A percentile compares a stretch with the other conserved stretches of the same genome.
Evolutionary conservation across 768 basidiomycete species (phyloP).

Genomic region (Mycena olivaceomarginata): DNA sequence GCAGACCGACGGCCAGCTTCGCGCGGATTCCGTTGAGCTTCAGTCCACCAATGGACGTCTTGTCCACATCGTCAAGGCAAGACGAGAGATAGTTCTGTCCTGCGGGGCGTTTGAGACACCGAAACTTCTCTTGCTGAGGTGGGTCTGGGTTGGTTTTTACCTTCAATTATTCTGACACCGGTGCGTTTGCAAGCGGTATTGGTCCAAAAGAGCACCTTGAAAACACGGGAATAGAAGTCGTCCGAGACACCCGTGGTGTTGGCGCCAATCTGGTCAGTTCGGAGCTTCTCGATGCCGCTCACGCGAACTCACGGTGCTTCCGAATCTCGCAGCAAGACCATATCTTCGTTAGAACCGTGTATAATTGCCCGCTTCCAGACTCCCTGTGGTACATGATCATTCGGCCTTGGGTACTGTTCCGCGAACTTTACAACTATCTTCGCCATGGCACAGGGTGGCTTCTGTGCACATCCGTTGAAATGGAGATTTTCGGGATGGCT

Average conservation of each 20-base stretch:
- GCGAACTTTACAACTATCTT: conserved; percentile 21
- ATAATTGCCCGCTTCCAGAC: conserved; percentile 33
- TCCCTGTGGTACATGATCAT: conserved; percentile 28
- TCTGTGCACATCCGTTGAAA: background rate
- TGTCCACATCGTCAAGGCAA: conserved; percentile 1
- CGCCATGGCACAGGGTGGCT: conserved; percentile 2
- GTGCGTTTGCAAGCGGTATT: conserved; percentile 3
- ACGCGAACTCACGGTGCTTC: no score
- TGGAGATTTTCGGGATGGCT: conserved; percentile 17
- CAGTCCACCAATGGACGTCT: conserved; percentile 10
- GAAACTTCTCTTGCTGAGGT: conserved; percentile 27
- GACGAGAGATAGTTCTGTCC: conserved; percentile 20
- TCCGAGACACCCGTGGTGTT: conserved; percentile 12
- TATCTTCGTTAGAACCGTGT: no score
- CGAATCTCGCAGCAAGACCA: no score
- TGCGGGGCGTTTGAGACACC: conserved; percentile 26
- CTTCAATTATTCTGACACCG: background rate
- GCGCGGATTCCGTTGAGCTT: conserved; percentile 20
- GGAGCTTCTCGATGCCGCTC: no score
- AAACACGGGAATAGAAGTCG: conserved; percentile 17
- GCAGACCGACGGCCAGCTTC: background rate
- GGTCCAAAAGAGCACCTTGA: conserved; percentile 24
- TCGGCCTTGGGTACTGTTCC: conserved; percentile 11
- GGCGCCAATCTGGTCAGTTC: no score
- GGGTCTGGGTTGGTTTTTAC: background rate